Conservation (phyloP, 106 monocot species). For the Triglochin maritima region DNA sequence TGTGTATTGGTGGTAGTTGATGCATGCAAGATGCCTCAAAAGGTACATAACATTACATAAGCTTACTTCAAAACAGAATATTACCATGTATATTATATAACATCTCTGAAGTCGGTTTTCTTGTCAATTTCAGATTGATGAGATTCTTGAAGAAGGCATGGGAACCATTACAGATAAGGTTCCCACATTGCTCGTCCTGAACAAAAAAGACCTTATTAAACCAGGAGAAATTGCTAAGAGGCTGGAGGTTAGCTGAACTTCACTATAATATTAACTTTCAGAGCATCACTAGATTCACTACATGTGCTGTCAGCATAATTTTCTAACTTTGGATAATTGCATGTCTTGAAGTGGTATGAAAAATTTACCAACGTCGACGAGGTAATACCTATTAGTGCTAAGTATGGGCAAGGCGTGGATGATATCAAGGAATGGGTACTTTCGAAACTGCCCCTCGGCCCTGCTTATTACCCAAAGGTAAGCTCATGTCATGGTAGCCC, state of each 20-base stretch:
- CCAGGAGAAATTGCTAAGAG: slow-evolving; percentile 90
- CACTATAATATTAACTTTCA: not conserved
- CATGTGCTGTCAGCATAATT: not conserved
- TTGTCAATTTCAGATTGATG: slow-evolving; percentile 52
- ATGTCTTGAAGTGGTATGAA: slow-evolving; percentile 72
- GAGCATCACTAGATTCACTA: not conserved
- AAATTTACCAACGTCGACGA: slow-evolving; percentile 83
- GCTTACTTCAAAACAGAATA: no score
- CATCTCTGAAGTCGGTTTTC: not conserved
- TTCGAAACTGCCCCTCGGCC: slow-evolving; percentile 82
- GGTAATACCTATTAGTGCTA: slow-evolving; percentile 96
- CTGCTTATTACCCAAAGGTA: slow-evolving; percentile 95
- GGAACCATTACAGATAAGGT: slow-evolving; percentile 36
- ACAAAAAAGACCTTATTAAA: slow-evolving; percentile 96
- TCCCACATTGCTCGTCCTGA: slow-evolving; percentile 73
- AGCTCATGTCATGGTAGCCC: not conserved
- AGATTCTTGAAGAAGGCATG: slow-evolving; percentile 77
- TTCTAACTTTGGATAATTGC: not conserved
- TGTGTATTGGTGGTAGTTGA: slow-evolving; percentile 89
- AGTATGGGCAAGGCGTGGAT: slow-evolving; percentile 82
- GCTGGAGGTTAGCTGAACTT: slow-evolving; percentile 45
- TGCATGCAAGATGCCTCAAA: slow-evolving; percentile 79
- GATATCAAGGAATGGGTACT: slow-evolving; percentile 94
- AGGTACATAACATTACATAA: slow-evolving; percentile 44
- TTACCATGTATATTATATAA: not conserved